A percentile compares a stretch with the other conserved stretches of the same genome.
These are phyloP conservation scores for Xylaria longipes DNA, from an alignment of 495 filamentous ascomycete species.

Conservation along the genomic window DNA sequence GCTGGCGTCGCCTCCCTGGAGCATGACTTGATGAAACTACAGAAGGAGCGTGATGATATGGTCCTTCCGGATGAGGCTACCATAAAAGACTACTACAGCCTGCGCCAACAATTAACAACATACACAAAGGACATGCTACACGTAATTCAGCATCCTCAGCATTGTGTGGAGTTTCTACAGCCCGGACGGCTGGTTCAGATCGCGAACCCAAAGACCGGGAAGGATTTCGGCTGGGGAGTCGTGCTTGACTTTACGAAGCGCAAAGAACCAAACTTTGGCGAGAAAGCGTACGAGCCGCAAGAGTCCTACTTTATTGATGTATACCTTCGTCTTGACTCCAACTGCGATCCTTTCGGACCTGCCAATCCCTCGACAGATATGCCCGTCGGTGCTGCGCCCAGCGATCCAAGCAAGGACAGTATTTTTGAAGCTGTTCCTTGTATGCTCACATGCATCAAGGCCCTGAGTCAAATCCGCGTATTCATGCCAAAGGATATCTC, in stretches of 20 bases:
- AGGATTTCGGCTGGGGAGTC: slow-evolving; percentile 93
- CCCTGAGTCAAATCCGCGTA: slow-evolving; percentile 77
- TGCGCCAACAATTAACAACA: slow-evolving; percentile 79
- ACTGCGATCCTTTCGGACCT: slow-evolving; percentile 38
- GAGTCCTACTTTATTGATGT: slow-evolving; percentile 83
- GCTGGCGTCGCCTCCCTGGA: slow-evolving; percentile 83
- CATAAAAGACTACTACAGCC: slow-evolving; percentile 88
- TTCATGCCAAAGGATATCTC: slow-evolving; percentile 79
- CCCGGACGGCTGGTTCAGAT: slow-evolving; percentile 84
- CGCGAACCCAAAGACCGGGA: slow-evolving; percentile 66
- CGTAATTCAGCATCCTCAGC: slow-evolving; percentile 88
- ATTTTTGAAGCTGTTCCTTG: slow-evolving; percentile 84
- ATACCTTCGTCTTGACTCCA: slow-evolving; percentile 65
- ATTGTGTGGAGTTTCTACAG: slow-evolving; percentile 80
- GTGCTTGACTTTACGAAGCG: slow-evolving; percentile 74
- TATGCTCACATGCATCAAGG: slow-evolving; percentile 79
- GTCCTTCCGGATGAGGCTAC: slow-evolving; percentile 82
- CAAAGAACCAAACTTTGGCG: slow-evolving; percentile 61
- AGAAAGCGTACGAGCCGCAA: slow-evolving; percentile 70
- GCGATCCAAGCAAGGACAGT: slow-evolving; percentile 35
- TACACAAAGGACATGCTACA: slow-evolving; percentile 85
- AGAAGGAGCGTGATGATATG: slow-evolving; percentile 72
- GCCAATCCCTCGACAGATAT: slow-evolving; percentile 40
- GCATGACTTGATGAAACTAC: slow-evolving; percentile 74
- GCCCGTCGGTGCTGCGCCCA: slow-evolving; percentile 56